A percentile compares a stretch with the other conserved stretches of the same genome.
Evolutionary conservation across 805 yeast genomes (phyloP).

Genomic region (Candida palmyrensis): DNA sequence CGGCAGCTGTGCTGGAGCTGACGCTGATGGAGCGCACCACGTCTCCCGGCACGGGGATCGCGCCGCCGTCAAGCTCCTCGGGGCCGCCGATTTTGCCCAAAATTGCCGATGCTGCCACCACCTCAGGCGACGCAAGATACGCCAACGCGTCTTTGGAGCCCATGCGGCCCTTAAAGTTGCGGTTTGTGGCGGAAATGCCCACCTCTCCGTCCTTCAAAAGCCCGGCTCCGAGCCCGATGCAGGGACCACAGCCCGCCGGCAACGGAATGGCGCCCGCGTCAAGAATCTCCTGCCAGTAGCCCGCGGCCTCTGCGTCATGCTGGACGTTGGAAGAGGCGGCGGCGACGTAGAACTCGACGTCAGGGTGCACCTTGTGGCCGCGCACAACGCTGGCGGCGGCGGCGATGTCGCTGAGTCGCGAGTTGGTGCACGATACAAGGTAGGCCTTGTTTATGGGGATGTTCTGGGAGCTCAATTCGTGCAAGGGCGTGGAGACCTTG

Average conservation of each 20-base stretch:
- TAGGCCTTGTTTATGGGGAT: constrained; percentile 89
- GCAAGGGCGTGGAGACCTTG: constrained; percentile 76
- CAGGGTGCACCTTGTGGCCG: constrained; percentile 78
- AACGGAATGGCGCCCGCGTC: constrained; percentile 93
- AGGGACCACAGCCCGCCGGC: constrained; percentile 99
- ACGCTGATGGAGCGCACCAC: constrained; percentile 42
- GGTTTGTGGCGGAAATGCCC: constrained; percentile 96
- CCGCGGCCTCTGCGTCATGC: constrained; percentile 81
- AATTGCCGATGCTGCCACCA: constrained; percentile 98
- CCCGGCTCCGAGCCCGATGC: constrained; percentile 97
- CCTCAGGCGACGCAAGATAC: constrained; percentile 93
- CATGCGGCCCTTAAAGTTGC: constrained; percentile 99
- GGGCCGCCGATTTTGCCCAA: constrained; percentile 92
- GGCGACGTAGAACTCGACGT: constrained; percentile 94
- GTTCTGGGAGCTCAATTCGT: constrained; percentile 66
- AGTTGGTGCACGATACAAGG: constrained; percentile 96
- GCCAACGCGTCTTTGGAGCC: constrained; percentile 96
- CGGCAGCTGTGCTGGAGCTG: constrained; percentile 26
- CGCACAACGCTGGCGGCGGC: constrained; percentile 89
- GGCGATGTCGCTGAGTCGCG: constrained; percentile 85
- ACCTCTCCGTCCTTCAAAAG: constrained; percentile 92
- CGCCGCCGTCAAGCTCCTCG: constrained; percentile 66
- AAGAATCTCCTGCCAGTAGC: constrained; percentile 87
- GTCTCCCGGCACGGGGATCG: constrained; percentile 36
- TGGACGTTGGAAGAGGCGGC: constrained; percentile 95